phyloP scores from a whole-genome alignment of 495 filamentous ascomycete species.

The Podospora comata region DNA sequence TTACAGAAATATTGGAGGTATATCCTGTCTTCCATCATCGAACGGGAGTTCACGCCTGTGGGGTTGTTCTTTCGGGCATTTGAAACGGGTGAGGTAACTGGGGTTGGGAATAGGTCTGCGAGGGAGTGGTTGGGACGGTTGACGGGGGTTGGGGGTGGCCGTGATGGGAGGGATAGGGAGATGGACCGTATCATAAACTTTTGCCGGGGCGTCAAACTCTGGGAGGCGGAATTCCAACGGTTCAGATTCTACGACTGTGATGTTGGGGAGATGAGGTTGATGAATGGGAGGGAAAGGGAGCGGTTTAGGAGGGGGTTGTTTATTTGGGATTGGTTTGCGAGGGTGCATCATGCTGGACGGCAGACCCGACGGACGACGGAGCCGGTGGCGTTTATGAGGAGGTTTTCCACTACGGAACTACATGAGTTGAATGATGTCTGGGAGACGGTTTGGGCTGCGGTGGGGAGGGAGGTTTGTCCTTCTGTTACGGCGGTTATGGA shows the following conservation, averaged over 20 bases:
- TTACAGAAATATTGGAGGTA: constrained; percentile 25
- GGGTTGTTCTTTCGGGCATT: constrained; percentile 59
- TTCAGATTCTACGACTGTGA: constrained; percentile 63
- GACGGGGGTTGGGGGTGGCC: background rate
- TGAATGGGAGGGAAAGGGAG: constrained; percentile 54
- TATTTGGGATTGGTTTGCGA: constrained; percentile 59
- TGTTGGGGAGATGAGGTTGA: constrained; percentile 55
- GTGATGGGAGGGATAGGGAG: background rate
- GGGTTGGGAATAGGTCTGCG: constrained; percentile 6
- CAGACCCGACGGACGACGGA: constrained; percentile 12
- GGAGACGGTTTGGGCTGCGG: constrained; percentile 28
- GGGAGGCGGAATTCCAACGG: constrained; percentile 66
- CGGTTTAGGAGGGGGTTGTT: constrained; percentile 66
- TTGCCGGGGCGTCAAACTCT: constrained; percentile 58
- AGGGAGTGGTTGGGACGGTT: background rate
- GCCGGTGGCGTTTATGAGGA: constrained; percentile 30
- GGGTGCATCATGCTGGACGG: constrained; percentile 30
- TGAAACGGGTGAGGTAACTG: constrained; percentile 14
- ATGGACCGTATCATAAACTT: constrained; percentile 43
- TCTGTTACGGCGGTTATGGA: constrained; percentile 30
- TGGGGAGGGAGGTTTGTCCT: constrained; percentile 39
- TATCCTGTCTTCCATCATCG: constrained; percentile 29
- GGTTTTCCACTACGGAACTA: constrained; percentile 36
- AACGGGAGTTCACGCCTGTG: constrained; percentile 59
- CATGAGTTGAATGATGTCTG: constrained; percentile 36